Base-by-base conservation (phyloP, 2,329 filamentous ascomycete species). In the Venturia pyrina region DNA sequence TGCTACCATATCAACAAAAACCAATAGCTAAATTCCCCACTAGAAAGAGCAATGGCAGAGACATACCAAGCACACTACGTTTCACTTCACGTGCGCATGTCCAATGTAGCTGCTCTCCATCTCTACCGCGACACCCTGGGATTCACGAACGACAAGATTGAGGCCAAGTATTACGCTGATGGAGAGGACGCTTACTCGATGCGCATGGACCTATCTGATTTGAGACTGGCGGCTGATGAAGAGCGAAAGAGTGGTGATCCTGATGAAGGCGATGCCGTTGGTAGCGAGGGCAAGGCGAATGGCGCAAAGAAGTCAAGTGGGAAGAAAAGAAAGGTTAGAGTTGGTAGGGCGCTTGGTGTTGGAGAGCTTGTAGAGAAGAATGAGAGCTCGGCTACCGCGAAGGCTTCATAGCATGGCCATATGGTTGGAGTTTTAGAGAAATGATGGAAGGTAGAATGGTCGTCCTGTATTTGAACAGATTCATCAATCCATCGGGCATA, bases 181-280 rank as follows among this genome's bases (percentile, higher is more conserved):
- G 93, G 93, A 67, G 95, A 99, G 80, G 91, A 99, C 80, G 95
- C 95, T 46, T 96, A 87, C 75, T 90, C 87, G 74, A 99, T 99
- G 95, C 88, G 87, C 69, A 89, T 96, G 76, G 89, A 98, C 73
- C 83, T 99, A 56, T 77, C 78, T 2, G 78, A 80, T 63, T 75
- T 88, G 57, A 78, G 81, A 65, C 80, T 84, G 67, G 72, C 67
- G 11, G 72, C 72, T 44, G 78, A 81, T 70, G 80, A 78, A 10
- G 70, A 76, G 76, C 60, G 79, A 80, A 59, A 59, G 28, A 59
- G 53, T 37, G 77, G 75, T 19, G 75, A 73, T 13, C 71, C 68
- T 43, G 75, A 76, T 68, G 73, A 75, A 65, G 75, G 74, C 2
- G 72, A 73, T 21, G 70, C 68, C 44, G 75, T 76, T 11, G 75